Evolutionary conservation across 116 monocot species (phyloP).

Genomic region (Posidonia oceanica): DNA sequence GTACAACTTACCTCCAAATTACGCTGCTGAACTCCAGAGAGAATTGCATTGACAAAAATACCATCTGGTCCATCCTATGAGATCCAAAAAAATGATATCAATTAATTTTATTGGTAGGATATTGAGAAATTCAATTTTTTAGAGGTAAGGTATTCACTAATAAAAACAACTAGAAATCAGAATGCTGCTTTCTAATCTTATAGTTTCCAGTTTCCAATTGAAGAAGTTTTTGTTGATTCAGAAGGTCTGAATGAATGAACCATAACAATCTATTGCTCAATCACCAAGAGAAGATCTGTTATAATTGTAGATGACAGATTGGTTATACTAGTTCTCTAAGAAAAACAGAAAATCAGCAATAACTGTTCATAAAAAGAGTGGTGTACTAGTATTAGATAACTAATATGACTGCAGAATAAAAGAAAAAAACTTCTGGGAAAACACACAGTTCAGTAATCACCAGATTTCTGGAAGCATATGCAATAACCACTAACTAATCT

Average conservation of each 20-base stretch:
- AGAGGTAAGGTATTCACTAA: not conserved
- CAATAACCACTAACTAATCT: not conserved
- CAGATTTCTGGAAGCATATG: not conserved
- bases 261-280: not conserved
- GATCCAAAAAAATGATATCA: not conserved
- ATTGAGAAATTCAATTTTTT: too few relatives aligned
- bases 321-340: too few relatives aligned
- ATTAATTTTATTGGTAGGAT: too few relatives aligned
- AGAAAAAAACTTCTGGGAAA: not conserved
- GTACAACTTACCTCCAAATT: slow-evolving; percentile 71
- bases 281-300: not conserved
- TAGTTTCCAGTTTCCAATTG: too few relatives aligned
- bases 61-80: slow-evolving; percentile 66
- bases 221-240: not conserved
- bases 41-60: slow-evolving; percentile 82
- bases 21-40: slow-evolving; percentile 92
- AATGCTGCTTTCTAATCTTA: not conserved
- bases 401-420: not conserved
- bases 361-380: not conserved
- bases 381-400: not conserved
- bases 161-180: not conserved
- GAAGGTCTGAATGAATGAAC: not conserved
- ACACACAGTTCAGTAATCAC: not conserved
- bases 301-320: too few relatives aligned
- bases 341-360: not conserved